Evolutionary conservation across 257 asterid genomes (phyloP).

Genomic region (Nicotiana tomentosiformis): DNA sequence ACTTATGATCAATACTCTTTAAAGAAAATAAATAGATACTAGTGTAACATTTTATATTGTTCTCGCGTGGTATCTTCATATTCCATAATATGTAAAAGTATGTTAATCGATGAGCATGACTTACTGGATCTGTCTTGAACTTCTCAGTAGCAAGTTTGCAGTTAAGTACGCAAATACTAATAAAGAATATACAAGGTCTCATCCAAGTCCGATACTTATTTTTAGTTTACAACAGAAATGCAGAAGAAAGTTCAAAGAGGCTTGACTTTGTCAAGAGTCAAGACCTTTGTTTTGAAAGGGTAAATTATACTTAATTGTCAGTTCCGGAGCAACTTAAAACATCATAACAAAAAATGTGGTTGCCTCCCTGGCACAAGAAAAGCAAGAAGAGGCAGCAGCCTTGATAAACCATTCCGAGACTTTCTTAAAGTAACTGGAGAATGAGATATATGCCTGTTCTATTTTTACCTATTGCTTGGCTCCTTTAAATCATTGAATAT

Average conservation of each 20-base stretch:
- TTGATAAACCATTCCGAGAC: neutral
- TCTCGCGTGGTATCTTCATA: neutral
- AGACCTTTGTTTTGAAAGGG: neutral
- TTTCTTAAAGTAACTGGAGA: neutral
- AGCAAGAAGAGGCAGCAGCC: neutral
- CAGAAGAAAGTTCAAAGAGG: neutral
- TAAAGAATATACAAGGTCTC: neutral
- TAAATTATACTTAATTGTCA: neutral
- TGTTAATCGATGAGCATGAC: neutral
- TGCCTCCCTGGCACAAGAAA: neutral
- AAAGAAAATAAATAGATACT: neutral
- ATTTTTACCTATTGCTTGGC: neutral
- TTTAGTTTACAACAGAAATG: neutral
- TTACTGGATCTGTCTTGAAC: neutral
- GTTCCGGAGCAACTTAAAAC: neutral
- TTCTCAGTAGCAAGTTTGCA: neutral
- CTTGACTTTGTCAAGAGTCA: neutral
- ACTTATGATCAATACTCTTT: neutral
- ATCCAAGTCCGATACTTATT: neutral
- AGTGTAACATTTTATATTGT: neutral
- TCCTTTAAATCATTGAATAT: neutral
- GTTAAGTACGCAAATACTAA: neutral
- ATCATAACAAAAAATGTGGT: neutral
- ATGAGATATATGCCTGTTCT: neutral
- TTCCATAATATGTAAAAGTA: neutral